Evolutionary conservation across 345 rosid genomes (phyloP), one percentile per base, ranked within the genome.

Genomic region (Barbarea vulgaris): DNA sequence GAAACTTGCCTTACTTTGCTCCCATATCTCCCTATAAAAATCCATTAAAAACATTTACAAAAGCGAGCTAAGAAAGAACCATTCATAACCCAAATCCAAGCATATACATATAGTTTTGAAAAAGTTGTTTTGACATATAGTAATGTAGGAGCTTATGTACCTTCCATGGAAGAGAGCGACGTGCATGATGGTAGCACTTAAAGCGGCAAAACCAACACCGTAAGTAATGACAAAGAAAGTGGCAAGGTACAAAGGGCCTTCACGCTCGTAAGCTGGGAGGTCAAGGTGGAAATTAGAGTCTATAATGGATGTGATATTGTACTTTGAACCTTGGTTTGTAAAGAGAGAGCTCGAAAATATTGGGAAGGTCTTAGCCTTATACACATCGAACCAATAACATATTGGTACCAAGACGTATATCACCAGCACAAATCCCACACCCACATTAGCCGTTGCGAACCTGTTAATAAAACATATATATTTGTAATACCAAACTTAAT

Each of bases 361-460:
- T 0, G 99, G 96, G 67, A 92, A 95, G 3, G 96, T 90, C 64
- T 89, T 95, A 48, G 98, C 98, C 4, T 86, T 80, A 75, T 74
- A 90, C 71, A 90, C 78, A 68, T 95, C 71, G 28, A 90, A 78
- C 97, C 97, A 95, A 61, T 95, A 95, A 73, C 79, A 69, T 30
- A 89, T 27, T 8, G 99, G 98, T 41, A 93, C 87, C 81, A 90
- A 71, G 39, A 92, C 75, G 17, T 95, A 95, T 94, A 92, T 87
- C 42, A 88, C 72, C 1, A 89, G 11, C 5, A 89, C 70, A 47
- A 80, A 92, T 21, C 99, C 99, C 1, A 66, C 90, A 3, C 94
- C 99, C 3, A 95, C 96, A 48, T 95, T 95, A 27, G 98, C 98
- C 0, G 99, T 93, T 64, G 99, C 99, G 55, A 93, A 95, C 81